phyloP scores from a whole-genome alignment of 1,139 yeast species.

The Debaryomyces sp. region DNA sequence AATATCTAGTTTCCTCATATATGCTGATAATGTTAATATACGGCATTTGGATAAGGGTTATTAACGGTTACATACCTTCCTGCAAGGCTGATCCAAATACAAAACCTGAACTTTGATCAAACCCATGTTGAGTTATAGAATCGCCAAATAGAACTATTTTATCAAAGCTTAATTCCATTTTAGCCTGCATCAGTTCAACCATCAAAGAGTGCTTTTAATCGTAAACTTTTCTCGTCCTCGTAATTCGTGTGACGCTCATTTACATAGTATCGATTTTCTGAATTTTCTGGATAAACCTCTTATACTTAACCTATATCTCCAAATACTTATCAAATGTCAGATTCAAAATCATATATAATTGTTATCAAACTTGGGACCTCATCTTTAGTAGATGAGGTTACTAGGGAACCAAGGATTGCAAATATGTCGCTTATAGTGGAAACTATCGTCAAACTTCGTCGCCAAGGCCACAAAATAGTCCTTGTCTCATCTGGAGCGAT shows the following conservation, averaged over 20 bases:
- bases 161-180: slow-evolving; percentile 26
- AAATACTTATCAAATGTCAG: slow-evolving; percentile 6
- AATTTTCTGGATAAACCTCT: not conserved
- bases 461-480: slow-evolving; percentile 85
- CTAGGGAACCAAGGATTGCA: slow-evolving; percentile 87
- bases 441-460: slow-evolving; percentile 78
- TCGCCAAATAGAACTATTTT: slow-evolving; percentile 69
- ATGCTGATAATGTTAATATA: slow-evolving; percentile 18
- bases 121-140: slow-evolving; percentile 63
- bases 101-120: slow-evolving; percentile 39
- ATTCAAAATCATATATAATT: slow-evolving; percentile 52
- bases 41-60: not conserved
- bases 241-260: slow-evolving; percentile 5
- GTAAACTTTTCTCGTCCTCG: not conserved
- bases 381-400: slow-evolving; percentile 86
- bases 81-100: slow-evolving; percentile 55
- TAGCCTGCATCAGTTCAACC: not conserved
- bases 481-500: slow-evolving; percentile 96
- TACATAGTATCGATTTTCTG: not conserved
- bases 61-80: slow-evolving; percentile 18
- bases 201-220: not conserved
- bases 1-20: slow-evolving; percentile 56
- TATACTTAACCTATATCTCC: not conserved
- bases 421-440: slow-evolving; percentile 91
- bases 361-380: slow-evolving; percentile 86